Conservation (phyloP, 2,329 filamentous ascomycete genomes). For the Ambrosiella beaveri region DNA sequence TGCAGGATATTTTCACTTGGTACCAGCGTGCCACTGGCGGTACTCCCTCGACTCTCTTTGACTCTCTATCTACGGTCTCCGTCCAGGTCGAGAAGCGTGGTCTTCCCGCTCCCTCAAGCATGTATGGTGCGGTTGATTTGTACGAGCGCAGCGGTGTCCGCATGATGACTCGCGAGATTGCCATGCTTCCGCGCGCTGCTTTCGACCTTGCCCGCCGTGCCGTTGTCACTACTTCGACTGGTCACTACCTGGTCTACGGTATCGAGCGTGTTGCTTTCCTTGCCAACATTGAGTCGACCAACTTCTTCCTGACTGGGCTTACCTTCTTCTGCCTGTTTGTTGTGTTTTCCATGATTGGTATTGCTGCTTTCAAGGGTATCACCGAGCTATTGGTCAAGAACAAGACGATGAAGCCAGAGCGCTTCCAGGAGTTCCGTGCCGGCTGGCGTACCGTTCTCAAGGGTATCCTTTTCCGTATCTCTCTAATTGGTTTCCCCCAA, state of each 20-base stretch:
- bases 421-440: conserved; percentile 84
- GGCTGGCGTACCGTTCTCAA: conserved; percentile 87
- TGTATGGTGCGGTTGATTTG: conserved; percentile 20
- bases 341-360: conserved; percentile 51
- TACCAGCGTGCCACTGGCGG: conserved; percentile 89
- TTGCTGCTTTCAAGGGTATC: conserved; percentile 62
- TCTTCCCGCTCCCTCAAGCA: conserved; percentile 18
- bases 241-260: conserved; percentile 51
- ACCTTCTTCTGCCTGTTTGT: conserved; percentile 80
- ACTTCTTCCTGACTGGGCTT: conserved; percentile 83
- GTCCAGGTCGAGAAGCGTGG: conserved; percentile 63
- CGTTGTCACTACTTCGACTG: conserved; percentile 35
- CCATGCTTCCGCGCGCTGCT: conserved; percentile 31
- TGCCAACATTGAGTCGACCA: conserved; percentile 70
- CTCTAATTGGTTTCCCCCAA: conserved; percentile 80
- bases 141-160: conserved; percentile 30
- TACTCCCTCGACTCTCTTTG: conserved; percentile 61
- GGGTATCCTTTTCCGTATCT: conserved; percentile 80
- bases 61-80: conserved; percentile 55
- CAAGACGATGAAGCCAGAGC: conserved; percentile 65
- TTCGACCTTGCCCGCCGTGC: conserved; percentile 33
- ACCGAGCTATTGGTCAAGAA: conserved; percentile 61
- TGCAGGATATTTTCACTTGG: conserved; percentile 84
- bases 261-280: conserved; percentile 82
- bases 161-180: conserved; percentile 30